Evolutionary conservation across 108 stramenopile genomes (phyloP).

Genomic region (Skeletonema costatum): DNA sequence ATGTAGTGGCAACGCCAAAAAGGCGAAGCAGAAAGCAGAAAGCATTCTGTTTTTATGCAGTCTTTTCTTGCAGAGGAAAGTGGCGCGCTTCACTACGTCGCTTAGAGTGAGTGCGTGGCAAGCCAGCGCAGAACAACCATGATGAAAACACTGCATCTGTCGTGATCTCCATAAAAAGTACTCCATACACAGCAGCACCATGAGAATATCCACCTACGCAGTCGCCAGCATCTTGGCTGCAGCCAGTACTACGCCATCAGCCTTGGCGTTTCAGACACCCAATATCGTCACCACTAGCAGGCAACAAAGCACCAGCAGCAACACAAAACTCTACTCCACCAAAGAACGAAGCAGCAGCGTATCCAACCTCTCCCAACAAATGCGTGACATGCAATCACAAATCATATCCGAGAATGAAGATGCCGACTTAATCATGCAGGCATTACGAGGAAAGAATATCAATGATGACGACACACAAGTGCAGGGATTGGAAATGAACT

Average conservation of each 20-base stretch:
- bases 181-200: background rate
- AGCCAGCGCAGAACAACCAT: too few species aligned
- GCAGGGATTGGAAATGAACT: constrained; percentile 79
- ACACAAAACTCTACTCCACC: constrained; percentile 3
- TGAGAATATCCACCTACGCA: constrained; percentile 25
- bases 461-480: constrained; percentile 88
- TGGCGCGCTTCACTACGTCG: too few species aligned
- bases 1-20: too few species aligned
- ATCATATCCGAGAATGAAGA: constrained; percentile 68
- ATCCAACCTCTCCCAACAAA: constrained; percentile 33
- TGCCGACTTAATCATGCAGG: constrained; percentile 75
- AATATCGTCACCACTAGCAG: background rate
- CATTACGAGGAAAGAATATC: constrained; percentile 79
- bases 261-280: constrained; percentile 15
- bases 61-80: too few species aligned
- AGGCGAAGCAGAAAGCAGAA: too few species aligned
- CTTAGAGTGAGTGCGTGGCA: too few species aligned
- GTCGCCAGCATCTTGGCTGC: constrained; percentile 4
- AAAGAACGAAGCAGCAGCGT: constrained; percentile 17
- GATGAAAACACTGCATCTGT: too few species aligned
- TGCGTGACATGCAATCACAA: constrained; percentile 47
- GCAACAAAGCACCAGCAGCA: background rate
- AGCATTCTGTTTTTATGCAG: too few species aligned
- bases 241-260: background rate
- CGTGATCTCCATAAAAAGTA: background rate